Evolutionary conservation across 1,139 yeast genomes (phyloP).

Genomic region (Yamadazyma dushanensis): DNA sequence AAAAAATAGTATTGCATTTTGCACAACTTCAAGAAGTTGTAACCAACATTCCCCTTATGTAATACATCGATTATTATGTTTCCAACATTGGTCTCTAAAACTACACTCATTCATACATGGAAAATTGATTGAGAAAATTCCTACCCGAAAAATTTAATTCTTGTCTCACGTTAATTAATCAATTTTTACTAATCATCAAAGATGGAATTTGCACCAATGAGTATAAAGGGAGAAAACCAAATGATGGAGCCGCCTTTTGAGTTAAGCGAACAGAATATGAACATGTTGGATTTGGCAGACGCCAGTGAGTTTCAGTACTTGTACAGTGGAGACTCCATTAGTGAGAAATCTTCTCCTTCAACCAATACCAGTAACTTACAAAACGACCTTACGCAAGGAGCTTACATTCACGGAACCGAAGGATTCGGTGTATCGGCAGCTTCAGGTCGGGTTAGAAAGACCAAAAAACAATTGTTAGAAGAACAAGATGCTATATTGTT

Average conservation of each 20-base stretch:
- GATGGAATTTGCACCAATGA: constrained; percentile 1
- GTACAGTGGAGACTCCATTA: constrained; percentile 13
- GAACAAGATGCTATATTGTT: constrained; percentile 41
- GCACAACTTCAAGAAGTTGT: constrained; percentile 57
- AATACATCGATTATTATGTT: constrained; percentile 54
- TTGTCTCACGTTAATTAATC: constrained; percentile 1
- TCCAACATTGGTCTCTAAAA: constrained; percentile 57
- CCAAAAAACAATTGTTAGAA: constrained; percentile 27
- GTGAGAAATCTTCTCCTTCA: constrained; percentile 20
- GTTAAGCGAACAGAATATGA: constrained; percentile 15
- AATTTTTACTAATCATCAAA: too few relatives aligned
- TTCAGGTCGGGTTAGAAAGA: too few relatives aligned
- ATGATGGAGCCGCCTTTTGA: constrained; percentile 5
- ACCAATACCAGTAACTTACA: constrained; percentile 11
- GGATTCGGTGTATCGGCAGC: too few relatives aligned
- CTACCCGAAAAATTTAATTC: too few relatives aligned
- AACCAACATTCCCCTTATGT: constrained; percentile 27
- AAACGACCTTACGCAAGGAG: not conserved
- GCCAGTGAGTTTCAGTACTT: constrained; percentile 4
- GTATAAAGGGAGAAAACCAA: not conserved
- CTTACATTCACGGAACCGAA: too few relatives aligned
- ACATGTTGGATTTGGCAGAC: constrained; percentile 14
- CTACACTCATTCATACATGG: constrained; percentile 53
- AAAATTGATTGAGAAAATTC: too few relatives aligned
- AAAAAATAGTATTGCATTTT: constrained; percentile 53